A percentile compares a stretch with the other conserved stretches of the same genome.
Evolutionary conservation across 2,329 filamentous ascomycete species (phyloP).

Genomic region (Boeremia exigua): DNA sequence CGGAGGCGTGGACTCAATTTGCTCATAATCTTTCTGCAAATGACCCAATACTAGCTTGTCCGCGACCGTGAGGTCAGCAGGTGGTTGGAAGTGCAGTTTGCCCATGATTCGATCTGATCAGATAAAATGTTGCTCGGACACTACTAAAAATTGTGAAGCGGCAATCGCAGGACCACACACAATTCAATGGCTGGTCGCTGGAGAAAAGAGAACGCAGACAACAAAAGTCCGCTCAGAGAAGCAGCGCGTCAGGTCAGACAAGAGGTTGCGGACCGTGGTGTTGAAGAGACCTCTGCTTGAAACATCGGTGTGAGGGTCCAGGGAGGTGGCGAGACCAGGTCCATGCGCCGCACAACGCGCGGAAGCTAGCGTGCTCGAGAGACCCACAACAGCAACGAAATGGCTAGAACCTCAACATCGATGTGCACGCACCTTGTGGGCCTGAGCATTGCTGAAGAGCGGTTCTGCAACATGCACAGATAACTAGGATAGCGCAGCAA

Average conservation of each 20-base stretch:
- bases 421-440: background rate
- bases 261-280: background rate
- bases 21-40: constrained; percentile 38
- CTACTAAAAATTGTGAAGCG: background rate
- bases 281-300: constrained; percentile 7
- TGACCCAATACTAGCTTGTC: constrained; percentile 41
- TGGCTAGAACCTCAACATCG: background rate
- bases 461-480: background rate
- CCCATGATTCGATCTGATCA: constrained; percentile 28
- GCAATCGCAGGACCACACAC: background rate
- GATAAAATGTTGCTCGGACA: background rate
- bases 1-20: constrained; percentile 12
- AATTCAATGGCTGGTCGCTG: constrained; percentile 12
- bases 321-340: constrained; percentile 21
- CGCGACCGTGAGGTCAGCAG: constrained; percentile 39
- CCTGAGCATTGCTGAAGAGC: no score
- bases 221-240: background rate
- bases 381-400: background rate
- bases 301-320: constrained; percentile 11
- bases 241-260: background rate
- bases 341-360: constrained; percentile 9
- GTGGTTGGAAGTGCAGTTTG: constrained; percentile 38
- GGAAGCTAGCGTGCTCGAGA: constrained; percentile 4
- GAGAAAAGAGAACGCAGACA: background rate
- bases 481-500: background rate